Percentiles rank a stretch among this genome's conserved stretches.
phyloP scores from a whole-genome alignment of 73 alveolate species.

The Urostyla sp. region DNA sequence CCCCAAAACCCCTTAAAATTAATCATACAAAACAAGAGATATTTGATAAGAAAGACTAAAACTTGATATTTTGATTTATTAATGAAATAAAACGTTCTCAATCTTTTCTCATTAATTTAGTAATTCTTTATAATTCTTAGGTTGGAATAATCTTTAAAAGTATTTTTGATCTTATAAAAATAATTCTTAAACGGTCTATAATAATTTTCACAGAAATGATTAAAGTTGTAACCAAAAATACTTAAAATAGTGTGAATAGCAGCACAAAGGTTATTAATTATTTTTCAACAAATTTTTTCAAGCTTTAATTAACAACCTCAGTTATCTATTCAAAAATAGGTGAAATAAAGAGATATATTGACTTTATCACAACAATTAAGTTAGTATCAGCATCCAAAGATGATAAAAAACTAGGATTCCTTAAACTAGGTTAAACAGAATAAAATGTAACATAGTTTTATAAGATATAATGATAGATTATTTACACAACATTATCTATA shows the following conservation, averaged over 20 bases:
- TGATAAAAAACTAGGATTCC: neutral
- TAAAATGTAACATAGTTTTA: neutral
- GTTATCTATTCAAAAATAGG: constrained; percentile 9
- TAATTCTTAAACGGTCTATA: neutral
- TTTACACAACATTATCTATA: neutral
- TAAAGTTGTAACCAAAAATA: neutral
- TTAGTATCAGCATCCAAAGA: neutral
- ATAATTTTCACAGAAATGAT: neutral
- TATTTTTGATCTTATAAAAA: neutral
- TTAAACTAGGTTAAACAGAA: neutral
- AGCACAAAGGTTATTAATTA: neutral
- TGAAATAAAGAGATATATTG: neutral
- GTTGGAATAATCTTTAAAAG: constrained; percentile 17
- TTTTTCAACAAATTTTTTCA: neutral
- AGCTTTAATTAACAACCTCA: neutral
- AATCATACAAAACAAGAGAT: too few relatives aligned
- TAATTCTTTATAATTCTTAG: neutral
- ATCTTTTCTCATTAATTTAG: too few relatives aligned
- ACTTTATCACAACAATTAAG: neutral
- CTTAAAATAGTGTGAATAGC: neutral
- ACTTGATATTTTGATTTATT: too few relatives aligned
- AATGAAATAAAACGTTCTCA: too few relatives aligned
- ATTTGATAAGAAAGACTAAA: too few relatives aligned
- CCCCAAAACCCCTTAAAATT: too few relatives aligned
- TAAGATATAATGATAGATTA: neutral